Evolutionary conservation across 139 green algal genomes (phyloP).

Genomic region (Chlorella sorokiniana): DNA sequence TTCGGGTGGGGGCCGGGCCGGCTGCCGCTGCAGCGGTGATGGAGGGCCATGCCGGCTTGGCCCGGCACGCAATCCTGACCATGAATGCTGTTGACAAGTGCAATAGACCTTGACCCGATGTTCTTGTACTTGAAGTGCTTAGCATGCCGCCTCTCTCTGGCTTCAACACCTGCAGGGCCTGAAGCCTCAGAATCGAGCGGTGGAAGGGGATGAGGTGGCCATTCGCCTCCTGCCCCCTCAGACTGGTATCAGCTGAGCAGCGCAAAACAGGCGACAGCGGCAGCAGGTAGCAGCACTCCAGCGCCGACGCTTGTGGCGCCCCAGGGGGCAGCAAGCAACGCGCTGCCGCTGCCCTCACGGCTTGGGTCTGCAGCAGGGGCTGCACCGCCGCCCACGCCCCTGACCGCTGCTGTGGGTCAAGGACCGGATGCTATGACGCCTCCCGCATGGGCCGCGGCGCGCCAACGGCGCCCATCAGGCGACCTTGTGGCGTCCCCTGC

Average conservation of each 20-base stretch:
- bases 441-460: not conserved
- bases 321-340: not conserved
- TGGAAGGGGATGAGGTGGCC: slow-evolving; percentile 88
- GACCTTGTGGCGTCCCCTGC: slow-evolving; percentile 36
- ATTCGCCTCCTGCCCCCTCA: slow-evolving; percentile 62
- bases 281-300: not conserved
- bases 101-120: not conserved
- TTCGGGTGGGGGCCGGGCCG: slow-evolving; percentile 59
- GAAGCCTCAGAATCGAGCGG: slow-evolving; percentile 62
- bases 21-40: too few relatives aligned
- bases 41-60: too few relatives aligned
- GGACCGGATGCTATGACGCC: slow-evolving; percentile 12
- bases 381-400: slow-evolving; percentile 10
- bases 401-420: not conserved
- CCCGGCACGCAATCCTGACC: too few relatives aligned
- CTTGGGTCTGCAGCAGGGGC: not conserved
- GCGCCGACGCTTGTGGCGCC: not conserved
- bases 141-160: not conserved
- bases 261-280: slow-evolving; percentile 20
- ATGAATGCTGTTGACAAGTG: too few relatives aligned
- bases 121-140: not conserved
- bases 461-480: not conserved
- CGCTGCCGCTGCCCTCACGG: slow-evolving; percentile 1
- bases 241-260: slow-evolving; percentile 28
- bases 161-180: slow-evolving; percentile 25